Evolutionary conservation across 2,329 filamentous ascomycete species (phyloP), one percentile per base, ranked within the genome.

Genomic region (Corynespora cassiicola): DNA sequence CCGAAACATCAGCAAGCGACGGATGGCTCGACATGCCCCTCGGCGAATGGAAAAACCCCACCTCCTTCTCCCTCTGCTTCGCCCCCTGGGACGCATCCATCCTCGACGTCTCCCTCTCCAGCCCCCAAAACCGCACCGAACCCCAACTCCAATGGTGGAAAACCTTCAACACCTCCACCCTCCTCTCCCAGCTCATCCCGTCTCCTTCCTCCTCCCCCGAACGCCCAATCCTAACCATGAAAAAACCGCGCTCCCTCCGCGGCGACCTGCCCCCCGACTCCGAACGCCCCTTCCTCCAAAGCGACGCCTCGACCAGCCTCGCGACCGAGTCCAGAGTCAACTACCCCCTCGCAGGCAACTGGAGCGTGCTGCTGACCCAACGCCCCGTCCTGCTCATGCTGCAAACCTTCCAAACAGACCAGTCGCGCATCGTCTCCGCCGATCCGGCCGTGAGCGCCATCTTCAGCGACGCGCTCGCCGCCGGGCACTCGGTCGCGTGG

Each of bases 371-470:
- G 20, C n/a, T 45, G 7, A 38, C 37, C n/a, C 29, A 33, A 18
- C 16, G 11, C 2, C 33, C 42, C 8, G 21, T 37, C 7, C 12
- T 28, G 9, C 31, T 25, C 4, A 17, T 31, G 5, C 19, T 41
- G 8, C 17, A 23, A 11, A 24, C 10, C 16, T 41, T 45, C 19
- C 14, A 11, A 1, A 15, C 9, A 8, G 8, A 2, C 5, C 37
- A 25, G 2, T 22, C 29, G 9, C 24, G 35, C 7, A n/a, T 17
- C 19, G 35, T 41, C 18, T 12, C 40, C 7, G 42, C 42, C 18
- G 45, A 47, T 17, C 45, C 45, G 21, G 37, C 40, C 19, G 11
- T 44, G 4, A 37, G 36, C 4, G 30, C 36, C 11, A 40, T 44
- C 12, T 47, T 47, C 18, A 37, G 17, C 1, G 32, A 33, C 15